phyloP scores from a whole-genome alignment of 2,329 filamentous ascomycete species.

The Ascochyta viciae-villosae region DNA sequence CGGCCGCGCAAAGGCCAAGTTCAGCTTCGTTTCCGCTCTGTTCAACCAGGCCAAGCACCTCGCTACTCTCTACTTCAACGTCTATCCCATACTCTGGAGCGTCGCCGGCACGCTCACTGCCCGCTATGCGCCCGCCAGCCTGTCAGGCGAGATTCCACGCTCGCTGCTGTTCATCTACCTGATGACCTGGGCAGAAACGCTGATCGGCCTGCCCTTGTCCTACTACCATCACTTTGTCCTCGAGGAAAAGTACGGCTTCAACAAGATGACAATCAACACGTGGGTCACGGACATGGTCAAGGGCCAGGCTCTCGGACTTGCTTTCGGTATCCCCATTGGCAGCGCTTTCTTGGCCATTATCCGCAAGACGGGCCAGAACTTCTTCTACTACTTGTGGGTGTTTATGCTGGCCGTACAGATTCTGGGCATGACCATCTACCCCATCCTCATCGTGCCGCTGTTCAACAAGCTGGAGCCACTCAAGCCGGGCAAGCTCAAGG shows the following conservation, averaged over 20 bases:
- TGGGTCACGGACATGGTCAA: constrained; percentile 94
- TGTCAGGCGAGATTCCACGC: constrained; percentile 91
- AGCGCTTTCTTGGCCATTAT: constrained; percentile 93
- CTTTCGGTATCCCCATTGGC: constrained; percentile 84
- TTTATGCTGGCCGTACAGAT: constrained; percentile 90
- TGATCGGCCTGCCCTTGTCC: constrained; percentile 78
- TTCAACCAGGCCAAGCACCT: constrained; percentile 89
- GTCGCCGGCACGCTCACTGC: constrained; percentile 78
- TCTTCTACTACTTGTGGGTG: constrained; percentile 98
- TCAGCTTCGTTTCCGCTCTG: constrained; percentile 79
- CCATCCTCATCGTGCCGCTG: constrained; percentile 88
- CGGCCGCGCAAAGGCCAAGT: constrained; percentile 93
- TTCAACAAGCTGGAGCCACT: constrained; percentile 99
- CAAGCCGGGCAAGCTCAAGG: constrained; percentile 85
- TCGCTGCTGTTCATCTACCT: constrained; percentile 90
- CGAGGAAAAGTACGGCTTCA: constrained; percentile 97
- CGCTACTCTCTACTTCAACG: constrained; percentile 86
- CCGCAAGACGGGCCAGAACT: constrained; percentile 88
- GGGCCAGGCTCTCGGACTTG: constrained; percentile 80
- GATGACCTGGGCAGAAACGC: constrained; percentile 82
- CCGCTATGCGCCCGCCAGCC: constrained; percentile 75
- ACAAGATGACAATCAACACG: constrained; percentile 91
- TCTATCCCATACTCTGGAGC: constrained; percentile 89
- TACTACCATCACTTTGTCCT: constrained; percentile 96
- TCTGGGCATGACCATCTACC: constrained; percentile 95